A percentile compares a stretch with the other conserved stretches of the same genome.
Conservation (phyloP, 2,329 filamentous ascomycete genomes). For the Ambrosiella xylebori region DNA sequence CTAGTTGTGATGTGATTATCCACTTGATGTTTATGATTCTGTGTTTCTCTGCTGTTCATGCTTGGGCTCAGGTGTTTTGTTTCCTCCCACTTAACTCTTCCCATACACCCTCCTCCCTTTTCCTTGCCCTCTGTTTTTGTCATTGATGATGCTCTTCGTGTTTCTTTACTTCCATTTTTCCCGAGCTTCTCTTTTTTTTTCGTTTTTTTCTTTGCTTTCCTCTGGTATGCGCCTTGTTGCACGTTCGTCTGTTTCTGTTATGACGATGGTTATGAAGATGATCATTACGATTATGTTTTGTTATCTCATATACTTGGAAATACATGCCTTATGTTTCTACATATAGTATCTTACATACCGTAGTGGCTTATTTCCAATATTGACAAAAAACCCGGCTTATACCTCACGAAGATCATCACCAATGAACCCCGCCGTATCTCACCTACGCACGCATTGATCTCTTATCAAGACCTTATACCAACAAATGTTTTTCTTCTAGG, state of each 20-base stretch:
- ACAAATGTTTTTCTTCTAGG: slow-evolving; percentile 7
- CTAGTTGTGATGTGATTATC: too few species aligned
- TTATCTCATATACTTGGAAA: slow-evolving; percentile 2
- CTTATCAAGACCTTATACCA: slow-evolving; percentile 1
- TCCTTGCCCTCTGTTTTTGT: too few species aligned
- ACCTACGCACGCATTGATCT: neutral
- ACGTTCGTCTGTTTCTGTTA: neutral
- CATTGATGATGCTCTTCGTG: too few species aligned
- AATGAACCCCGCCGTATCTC: too few species aligned
- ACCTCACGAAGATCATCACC: too few species aligned
- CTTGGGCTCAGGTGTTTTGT: too few species aligned
- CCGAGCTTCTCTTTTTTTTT: neutral
- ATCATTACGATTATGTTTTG: slow-evolving; percentile 5
- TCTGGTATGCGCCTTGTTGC: neutral
- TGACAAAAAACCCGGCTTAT: too few species aligned
- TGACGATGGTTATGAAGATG: slow-evolving; percentile 1
- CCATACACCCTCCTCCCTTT: too few species aligned
- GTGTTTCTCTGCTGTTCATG: too few species aligned
- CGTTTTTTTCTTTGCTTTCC: neutral
- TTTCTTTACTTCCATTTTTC: too few species aligned
- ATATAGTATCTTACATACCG: neutral
- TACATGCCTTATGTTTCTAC: slow-evolving; percentile 3
- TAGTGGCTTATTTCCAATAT: neutral
- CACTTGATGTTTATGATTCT: too few species aligned
- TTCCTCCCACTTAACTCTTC: too few species aligned